Evolutionary conservation across 257 asterid genomes (phyloP), one percentile per base, ranked within the genome.

Genomic region (Jaltomata sinuosa): DNA sequence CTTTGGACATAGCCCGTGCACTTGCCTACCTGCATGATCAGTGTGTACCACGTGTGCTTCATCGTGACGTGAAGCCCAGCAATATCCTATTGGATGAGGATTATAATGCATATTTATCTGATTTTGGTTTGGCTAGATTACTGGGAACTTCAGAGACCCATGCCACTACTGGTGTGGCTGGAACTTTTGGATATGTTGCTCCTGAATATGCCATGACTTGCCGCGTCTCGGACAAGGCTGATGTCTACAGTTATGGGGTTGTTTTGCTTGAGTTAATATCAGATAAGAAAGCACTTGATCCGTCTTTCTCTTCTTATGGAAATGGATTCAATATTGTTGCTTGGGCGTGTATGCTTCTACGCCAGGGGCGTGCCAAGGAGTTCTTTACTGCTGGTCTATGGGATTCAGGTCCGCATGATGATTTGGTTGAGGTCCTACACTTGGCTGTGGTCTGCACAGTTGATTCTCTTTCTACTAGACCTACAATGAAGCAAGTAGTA

Each of bases 121-220:
- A 94, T 85, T 95, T 95, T 76, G 98, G 99, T 25, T 89, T 95
- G 64, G 98, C 99, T 49, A 61, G 97, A 83, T 91, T 94, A 31
- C 88, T 94, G 36, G 98, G 98, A 27, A 92, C 98, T 3, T 94
- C 98, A 1, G 98, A 94, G 71, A 95, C 98, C 3, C 98, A 94
- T 29, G 99, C 97, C 40, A 93, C 99, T 0, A 95, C 99, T 0
- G 97, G 98, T 2, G 99, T 95, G 74, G 97, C 98, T 0, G 99
- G 99, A 59, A 95, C 99, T 7, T 93, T 94, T 9, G 99, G 99
- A 10, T 96, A 96, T 45, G 98, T 95, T 5, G 99, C 98, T 19
- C 99, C 99, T 0, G 99, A 95, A 68, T 95, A 95, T 68, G 98
- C 99, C 3, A 91, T 93, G 98, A 94, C 98, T 0, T 94, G 99